Evolutionary conservation across 768 basidiomycete genomes (phyloP).

Genomic region (Suillus alpinus): DNA sequence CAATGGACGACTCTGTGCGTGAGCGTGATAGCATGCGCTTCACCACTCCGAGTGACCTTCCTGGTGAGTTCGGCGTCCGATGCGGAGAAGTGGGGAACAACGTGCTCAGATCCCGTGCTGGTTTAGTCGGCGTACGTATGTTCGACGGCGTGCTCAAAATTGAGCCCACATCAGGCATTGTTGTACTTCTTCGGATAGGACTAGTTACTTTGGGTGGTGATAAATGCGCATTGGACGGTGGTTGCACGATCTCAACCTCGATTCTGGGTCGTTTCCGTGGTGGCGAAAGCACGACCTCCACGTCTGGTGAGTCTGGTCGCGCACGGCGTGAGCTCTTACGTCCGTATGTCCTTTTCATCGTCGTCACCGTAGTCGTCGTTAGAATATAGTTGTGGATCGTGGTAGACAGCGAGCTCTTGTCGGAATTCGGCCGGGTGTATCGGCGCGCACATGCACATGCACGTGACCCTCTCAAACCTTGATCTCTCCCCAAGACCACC

Average conservation of each 20-base stretch:
- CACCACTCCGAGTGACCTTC: constrained; percentile 41
- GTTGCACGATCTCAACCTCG: constrained; percentile 27
- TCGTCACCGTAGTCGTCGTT: background rate
- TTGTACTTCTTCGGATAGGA: constrained; percentile 2
- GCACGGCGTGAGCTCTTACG: constrained; percentile 25
- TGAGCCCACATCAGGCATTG: background rate
- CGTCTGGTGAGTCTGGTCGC: background rate
- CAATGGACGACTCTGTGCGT: constrained; percentile 57
- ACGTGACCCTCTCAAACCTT: constrained; percentile 1
- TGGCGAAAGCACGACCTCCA: background rate
- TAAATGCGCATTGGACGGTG: background rate
- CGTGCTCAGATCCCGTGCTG: constrained; percentile 42
- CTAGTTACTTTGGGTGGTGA: constrained; percentile 1
- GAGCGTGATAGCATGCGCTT: constrained; percentile 74
- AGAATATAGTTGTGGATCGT: background rate
- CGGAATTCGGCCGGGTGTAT: background rate
- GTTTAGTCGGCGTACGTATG: constrained; percentile 19
- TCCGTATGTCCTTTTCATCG: constrained; percentile 37
- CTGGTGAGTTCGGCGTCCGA: constrained; percentile 29
- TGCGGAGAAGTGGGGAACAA: constrained; percentile 42
- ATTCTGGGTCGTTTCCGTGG: constrained; percentile 33
- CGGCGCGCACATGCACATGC: background rate
- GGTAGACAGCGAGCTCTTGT: background rate
- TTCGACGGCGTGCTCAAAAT: background rate
- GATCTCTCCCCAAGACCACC: constrained; percentile 10